These are phyloP conservation scores for Acanthamoeba quina DNA, from an alignment of 208 protist genomes.

Conservation along the genomic window DNA sequence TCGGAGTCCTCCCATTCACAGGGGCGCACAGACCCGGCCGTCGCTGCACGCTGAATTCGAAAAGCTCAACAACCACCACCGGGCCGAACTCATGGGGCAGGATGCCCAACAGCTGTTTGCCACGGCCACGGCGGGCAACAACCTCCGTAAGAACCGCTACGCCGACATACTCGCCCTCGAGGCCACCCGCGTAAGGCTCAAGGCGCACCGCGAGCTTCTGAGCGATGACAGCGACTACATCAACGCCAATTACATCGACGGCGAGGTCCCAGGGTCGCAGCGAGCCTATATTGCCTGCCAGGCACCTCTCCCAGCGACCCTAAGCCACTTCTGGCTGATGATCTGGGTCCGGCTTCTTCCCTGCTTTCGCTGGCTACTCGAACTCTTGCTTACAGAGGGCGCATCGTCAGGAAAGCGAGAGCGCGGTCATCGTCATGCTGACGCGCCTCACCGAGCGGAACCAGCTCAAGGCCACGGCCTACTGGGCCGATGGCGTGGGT, in stretches of 20 bases:
- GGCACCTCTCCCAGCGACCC: slow-evolving; percentile 47
- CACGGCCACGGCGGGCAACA: background rate
- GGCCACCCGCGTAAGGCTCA: background rate
- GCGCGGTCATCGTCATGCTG: slow-evolving; percentile 77
- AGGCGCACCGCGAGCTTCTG: background rate
- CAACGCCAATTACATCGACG: slow-evolving; percentile 71
- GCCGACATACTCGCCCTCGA: slow-evolving; percentile 17
- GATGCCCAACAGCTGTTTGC: background rate
- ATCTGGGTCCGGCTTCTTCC: background rate
- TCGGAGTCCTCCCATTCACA: background rate
- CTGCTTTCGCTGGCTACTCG: background rate
- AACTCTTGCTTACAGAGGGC: background rate
- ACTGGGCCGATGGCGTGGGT: slow-evolving; percentile 30
- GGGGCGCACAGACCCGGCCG: background rate
- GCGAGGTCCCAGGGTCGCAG: background rate
- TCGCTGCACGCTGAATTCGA: background rate
- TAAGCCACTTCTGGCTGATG: slow-evolving; percentile 74
- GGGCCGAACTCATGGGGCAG: background rate
- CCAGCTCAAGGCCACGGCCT: background rate
- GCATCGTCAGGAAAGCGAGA: slow-evolving; percentile 21
- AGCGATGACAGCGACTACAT: slow-evolving; percentile 57
- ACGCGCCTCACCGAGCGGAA: slow-evolving; percentile 42
- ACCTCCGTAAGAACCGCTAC: slow-evolving; percentile 48
- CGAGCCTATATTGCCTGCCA: slow-evolving; percentile 63
- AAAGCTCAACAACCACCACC: background rate